phyloP scores from a whole-genome alignment of 768 basidiomycete species.

The Tubosaeta sp. region DNA sequence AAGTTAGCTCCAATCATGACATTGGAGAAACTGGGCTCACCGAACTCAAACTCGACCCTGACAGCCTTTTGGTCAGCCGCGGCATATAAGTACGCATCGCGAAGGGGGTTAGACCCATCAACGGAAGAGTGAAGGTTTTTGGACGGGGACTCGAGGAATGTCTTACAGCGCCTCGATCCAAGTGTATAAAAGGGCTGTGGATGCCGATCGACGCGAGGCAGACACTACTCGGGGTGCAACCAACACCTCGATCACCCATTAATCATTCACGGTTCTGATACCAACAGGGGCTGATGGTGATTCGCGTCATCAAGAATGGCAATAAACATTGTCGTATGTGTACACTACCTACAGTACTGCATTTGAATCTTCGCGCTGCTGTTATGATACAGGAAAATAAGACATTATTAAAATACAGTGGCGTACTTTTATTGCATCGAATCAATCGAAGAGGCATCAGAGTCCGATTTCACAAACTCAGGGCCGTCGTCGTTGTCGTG shows the following conservation, averaged over 20 bases:
- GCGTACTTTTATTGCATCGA: constrained; percentile 2
- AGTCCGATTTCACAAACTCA: constrained; percentile 22
- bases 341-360: background rate
- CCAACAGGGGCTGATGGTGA: background rate
- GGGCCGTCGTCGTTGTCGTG: constrained; percentile 16
- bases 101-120: constrained; percentile 3
- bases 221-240: background rate
- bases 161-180: background rate
- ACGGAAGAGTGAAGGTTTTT: background rate
- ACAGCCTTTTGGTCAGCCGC: background rate
- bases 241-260: background rate
- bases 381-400: constrained; percentile 8
- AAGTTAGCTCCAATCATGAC: background rate
- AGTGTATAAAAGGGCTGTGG: constrained; percentile 14
- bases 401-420: background rate
- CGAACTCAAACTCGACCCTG: background rate
- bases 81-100: constrained; percentile 2
- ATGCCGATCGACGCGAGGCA: constrained; percentile 8
- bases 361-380: background rate
- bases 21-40: constrained; percentile 7
- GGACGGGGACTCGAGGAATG: too few species aligned
- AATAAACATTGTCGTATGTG: background rate
- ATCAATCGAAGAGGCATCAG: constrained; percentile 9
- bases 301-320: background rate
- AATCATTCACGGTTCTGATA: background rate